Conservation (phyloP, 2,329 filamentous ascomycete species). For the Helotiales sp. region DNA sequence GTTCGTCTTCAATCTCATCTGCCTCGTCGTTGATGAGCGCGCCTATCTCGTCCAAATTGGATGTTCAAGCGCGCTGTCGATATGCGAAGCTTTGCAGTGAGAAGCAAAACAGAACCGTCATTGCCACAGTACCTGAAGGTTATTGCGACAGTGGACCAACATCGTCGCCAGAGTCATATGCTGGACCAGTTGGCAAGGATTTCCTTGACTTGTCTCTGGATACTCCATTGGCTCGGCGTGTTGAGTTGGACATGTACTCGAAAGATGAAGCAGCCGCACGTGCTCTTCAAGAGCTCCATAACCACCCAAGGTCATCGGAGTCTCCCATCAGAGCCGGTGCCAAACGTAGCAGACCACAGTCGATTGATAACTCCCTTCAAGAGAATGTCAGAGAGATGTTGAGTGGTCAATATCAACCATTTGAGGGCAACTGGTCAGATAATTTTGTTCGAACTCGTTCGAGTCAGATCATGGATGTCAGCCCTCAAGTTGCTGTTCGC, state of each 20-base stretch:
- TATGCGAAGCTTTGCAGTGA: slow-evolving; percentile 63
- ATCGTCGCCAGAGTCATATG: slow-evolving; percentile 63
- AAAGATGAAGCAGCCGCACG: slow-evolving; percentile 59
- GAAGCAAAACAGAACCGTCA: slow-evolving; percentile 57
- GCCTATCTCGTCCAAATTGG: slow-evolving; percentile 60
- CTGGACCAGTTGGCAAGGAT: slow-evolving; percentile 57
- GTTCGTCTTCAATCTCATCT: slow-evolving; percentile 69
- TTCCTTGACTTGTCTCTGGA: slow-evolving; percentile 56
- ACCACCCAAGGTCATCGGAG: slow-evolving; percentile 51
- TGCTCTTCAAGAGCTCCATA: slow-evolving; percentile 65
- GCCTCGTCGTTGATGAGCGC: slow-evolving; percentile 64
- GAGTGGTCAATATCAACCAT: slow-evolving; percentile 42
- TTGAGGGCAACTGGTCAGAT: slow-evolving; percentile 36
- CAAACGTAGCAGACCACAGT: slow-evolving; percentile 65
- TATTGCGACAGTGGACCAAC: slow-evolving; percentile 56
- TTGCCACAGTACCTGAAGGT: slow-evolving; percentile 63
- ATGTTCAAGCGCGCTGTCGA: slow-evolving; percentile 67
- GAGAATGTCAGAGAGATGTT: slow-evolving; percentile 71
- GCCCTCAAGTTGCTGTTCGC: slow-evolving; percentile 48
- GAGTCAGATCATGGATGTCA: slow-evolving; percentile 46
- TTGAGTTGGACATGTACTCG: slow-evolving; percentile 50
- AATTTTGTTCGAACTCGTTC: slow-evolving; percentile 39
- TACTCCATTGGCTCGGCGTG: slow-evolving; percentile 52
- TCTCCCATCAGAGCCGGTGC: slow-evolving; percentile 47
- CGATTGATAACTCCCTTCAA: slow-evolving; percentile 64